These are phyloP conservation scores for Ophiognomonia clavigignenti-juglandacearum DNA, from an alignment of 2,329 filamentous ascomycete genomes.

Conservation along the genomic window DNA sequence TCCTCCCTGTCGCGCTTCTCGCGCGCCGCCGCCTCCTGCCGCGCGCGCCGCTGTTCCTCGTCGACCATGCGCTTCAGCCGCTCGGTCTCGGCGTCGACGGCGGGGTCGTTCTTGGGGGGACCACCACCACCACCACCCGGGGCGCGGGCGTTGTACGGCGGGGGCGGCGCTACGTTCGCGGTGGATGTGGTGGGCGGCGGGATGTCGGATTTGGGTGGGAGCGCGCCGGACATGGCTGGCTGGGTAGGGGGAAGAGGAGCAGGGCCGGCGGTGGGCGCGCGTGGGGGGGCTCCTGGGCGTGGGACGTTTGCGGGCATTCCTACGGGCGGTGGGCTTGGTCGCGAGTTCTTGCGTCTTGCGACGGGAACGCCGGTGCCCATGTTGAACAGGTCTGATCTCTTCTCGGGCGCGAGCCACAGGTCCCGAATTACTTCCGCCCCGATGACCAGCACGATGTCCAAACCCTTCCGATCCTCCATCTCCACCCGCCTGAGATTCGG, in stretches of 20 bases:
- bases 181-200: constrained; percentile 39
- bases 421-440: constrained; percentile 61
- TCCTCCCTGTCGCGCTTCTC: constrained; percentile 51
- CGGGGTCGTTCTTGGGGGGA: too few species aligned
- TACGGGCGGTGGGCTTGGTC: constrained; percentile 27
- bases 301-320: constrained; percentile 19
- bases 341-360: constrained; percentile 41
- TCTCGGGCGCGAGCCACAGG: constrained; percentile 56
- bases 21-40: constrained; percentile 42
- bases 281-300: constrained; percentile 39
- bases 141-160: constrained; percentile 21
- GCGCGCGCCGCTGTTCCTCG: constrained; percentile 46
- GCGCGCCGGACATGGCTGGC: constrained; percentile 40
- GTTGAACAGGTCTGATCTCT: constrained; percentile 69
- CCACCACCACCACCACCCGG: too few species aligned
- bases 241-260: constrained; percentile 33
- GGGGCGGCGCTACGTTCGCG: constrained; percentile 37
- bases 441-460: constrained; percentile 74
- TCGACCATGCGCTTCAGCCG: constrained; percentile 55
- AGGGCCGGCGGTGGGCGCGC: constrained; percentile 28
- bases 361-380: constrained; percentile 42
- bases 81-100: constrained; percentile 71
- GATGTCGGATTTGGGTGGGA: constrained; percentile 18
- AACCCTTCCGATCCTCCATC: constrained; percentile 87
- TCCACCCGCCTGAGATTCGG: constrained; percentile 87